phyloP scores from a whole-genome alignment of 1,284 basidiomycete species.

The Coniferiporia sulphurascens region DNA sequence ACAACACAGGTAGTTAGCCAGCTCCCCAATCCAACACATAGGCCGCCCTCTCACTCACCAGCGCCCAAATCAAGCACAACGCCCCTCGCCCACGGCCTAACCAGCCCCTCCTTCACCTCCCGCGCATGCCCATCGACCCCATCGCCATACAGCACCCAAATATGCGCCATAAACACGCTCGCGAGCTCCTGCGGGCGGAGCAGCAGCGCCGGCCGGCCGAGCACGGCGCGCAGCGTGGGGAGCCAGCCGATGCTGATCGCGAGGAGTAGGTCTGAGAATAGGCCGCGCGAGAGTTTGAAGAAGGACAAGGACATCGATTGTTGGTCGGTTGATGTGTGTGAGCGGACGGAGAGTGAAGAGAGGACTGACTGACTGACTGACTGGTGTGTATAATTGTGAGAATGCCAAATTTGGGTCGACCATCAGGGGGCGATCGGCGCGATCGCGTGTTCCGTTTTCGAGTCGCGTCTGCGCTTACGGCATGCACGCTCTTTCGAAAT shows the following conservation, averaged over 20 bases:
- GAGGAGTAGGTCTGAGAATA: slow-evolving; percentile 32
- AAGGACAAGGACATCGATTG: too few species aligned
- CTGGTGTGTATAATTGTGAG: too few species aligned
- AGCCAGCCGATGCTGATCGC: slow-evolving; percentile 38
- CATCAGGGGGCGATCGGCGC: neutral
- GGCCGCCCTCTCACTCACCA: too few species aligned
- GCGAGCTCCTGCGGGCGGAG: slow-evolving; percentile 44
- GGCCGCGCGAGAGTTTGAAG: neutral
- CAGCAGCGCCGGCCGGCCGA: slow-evolving; percentile 39
- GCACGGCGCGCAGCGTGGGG: slow-evolving; percentile 44
- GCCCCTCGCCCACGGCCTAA: slow-evolving; percentile 52
- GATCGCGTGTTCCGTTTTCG: neutral
- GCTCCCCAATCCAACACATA: neutral
- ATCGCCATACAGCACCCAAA: slow-evolving; percentile 53
- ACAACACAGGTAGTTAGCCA: neutral
- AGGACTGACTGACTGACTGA: too few species aligned
- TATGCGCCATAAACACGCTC: slow-evolving; percentile 50
- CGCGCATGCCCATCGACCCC: slow-evolving; percentile 41
- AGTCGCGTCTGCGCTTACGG: too few species aligned
- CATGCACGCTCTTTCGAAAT: too few species aligned
- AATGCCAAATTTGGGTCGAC: neutral
- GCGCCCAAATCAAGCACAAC: slow-evolving; percentile 67
- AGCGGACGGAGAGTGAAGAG: too few species aligned
- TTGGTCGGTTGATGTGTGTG: too few species aligned
- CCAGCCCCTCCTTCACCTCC: slow-evolving; percentile 42